These are phyloP conservation scores for Gossypium stocksii DNA, from an alignment of 345 rosid species.

Conservation along the genomic window DNA sequence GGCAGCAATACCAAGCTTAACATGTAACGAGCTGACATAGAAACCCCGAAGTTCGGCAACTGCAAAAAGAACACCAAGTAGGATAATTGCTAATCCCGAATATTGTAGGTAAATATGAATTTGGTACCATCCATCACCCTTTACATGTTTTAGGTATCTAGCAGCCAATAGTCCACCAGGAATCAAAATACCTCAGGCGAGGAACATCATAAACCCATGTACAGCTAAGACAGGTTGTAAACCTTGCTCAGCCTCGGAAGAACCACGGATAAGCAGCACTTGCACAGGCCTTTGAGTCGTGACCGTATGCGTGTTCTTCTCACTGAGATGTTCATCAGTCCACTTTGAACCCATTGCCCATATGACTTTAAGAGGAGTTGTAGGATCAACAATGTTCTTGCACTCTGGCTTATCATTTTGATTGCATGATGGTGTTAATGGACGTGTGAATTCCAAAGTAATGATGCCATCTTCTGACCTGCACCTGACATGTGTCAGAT, in stretches of 20 bases:
- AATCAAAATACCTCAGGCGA: slow-evolving; percentile 92
- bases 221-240: slow-evolving; percentile 75
- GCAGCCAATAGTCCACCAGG: slow-evolving; percentile 29
- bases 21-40: slow-evolving; percentile 64
- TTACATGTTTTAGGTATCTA: neutral
- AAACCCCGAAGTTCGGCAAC: slow-evolving; percentile 89
- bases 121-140: slow-evolving; percentile 93
- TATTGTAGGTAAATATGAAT: slow-evolving; percentile 90
- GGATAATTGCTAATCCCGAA: slow-evolving; percentile 78
- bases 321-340: slow-evolving; percentile 58
- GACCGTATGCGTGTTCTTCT: slow-evolving; percentile 40
- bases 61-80: slow-evolving; percentile 86
- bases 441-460: slow-evolving; percentile 84
- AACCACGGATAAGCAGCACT: slow-evolving; percentile 74
- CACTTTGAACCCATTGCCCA: slow-evolving; percentile 99
- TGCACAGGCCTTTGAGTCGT: slow-evolving; percentile 86
- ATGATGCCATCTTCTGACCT: slow-evolving; percentile 83
- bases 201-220: slow-evolving; percentile 99
- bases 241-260: slow-evolving; percentile 95
- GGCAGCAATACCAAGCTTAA: slow-evolving; percentile 71
- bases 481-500: slow-evolving; percentile 80
- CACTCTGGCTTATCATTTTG: slow-evolving; percentile 54
- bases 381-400: slow-evolving; percentile 75
- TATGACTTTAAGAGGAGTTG: slow-evolving; percentile 83
- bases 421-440: slow-evolving; percentile 57